A percentile compares a stretch with the other conserved stretches of the same genome.
Evolutionary conservation across 2,329 filamentous ascomycete species (phyloP).

Genomic region (Leptographium radiaticola): DNA sequence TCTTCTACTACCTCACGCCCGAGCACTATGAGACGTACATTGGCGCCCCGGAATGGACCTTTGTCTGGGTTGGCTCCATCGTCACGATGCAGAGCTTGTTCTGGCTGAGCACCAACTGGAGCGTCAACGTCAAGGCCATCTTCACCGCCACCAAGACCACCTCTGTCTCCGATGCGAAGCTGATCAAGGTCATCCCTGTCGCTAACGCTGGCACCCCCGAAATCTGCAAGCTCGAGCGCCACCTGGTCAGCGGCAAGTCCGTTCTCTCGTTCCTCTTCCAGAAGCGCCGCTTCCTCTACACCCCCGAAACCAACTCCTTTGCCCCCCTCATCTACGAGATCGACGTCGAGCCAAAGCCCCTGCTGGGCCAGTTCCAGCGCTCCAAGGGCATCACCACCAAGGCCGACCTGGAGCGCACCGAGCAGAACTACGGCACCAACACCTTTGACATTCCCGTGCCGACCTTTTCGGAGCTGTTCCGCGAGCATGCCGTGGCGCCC

Average conservation of each 20-base stretch:
- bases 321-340: conserved; percentile 71
- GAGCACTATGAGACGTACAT: conserved; percentile 87
- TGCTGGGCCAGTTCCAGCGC: conserved; percentile 64
- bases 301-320: conserved; percentile 59
- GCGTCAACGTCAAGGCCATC: conserved; percentile 67
- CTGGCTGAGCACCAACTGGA: conserved; percentile 98
- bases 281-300: conserved; percentile 89
- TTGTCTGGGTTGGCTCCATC: conserved; percentile 83
- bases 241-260: conserved; percentile 60
- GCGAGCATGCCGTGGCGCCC: conserved; percentile 94
- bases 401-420: conserved; percentile 64
- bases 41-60: conserved; percentile 92
- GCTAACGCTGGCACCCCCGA: conserved; percentile 82
- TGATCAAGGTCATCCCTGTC: conserved; percentile 87
- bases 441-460: conserved; percentile 97
- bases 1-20: conserved; percentile 71
- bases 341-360: conserved; percentile 73
- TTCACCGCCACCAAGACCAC: conserved; percentile 68
- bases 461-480: conserved; percentile 88
- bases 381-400: conserved; percentile 62
- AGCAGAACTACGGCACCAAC: conserved; percentile 91
- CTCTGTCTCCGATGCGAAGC: conserved; percentile 57
- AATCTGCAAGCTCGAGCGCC: conserved; percentile 69
- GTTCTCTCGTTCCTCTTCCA: conserved; percentile 90
- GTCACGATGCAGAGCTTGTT: conserved; percentile 75